Base-by-base conservation (phyloP, 129 eudicot species). In the Glebionis coronaria region DNA sequence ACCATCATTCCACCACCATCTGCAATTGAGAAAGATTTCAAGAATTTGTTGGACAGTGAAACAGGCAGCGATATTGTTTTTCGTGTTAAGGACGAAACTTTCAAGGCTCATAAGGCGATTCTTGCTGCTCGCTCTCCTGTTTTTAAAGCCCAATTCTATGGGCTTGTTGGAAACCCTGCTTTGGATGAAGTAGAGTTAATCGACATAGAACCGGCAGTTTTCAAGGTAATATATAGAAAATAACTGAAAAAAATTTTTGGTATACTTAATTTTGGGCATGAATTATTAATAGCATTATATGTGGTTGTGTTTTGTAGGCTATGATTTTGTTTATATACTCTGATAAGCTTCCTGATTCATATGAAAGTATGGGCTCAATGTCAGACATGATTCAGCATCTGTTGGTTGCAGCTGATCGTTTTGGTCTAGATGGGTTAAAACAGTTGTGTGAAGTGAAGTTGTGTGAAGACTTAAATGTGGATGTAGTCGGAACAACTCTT, bases 401-500 rank as follows among this genome's bases (percentile, higher is more conserved):
- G 54, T 49, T 49, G 54, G 54, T 49, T 49, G 54, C 54, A 4
- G 54, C 54, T 49, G 54, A 49, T 49, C 54, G 19, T 15, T 49
- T 49, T 49, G 54, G 18, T 49, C 54, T 49, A 14, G 54, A 14
- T 49, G 5, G 54, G 54, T 14, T 49, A 15, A 49, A 49, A 49
- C n/a, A 49, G 54, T 49, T 49, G 19, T 49, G 19, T 49, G 54
- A 49, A 49, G 54, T 4, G 18, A 49, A 49, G 54, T 49, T 49
- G 19, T 14, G 7, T 0, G 54, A 49, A 49, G 54, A 12, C 0
- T 14, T 49, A 49, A 49, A 15, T 49, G 19, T 49, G n/a, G 54
- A 49, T 14, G 18, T 7, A 15, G 19, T 49, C 19, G 54, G n/a
- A 49, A 49, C 54, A 49, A 49, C 54, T 12, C 54, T 49, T 49